Evolutionary conservation across 2,329 filamentous ascomycete genomes (phyloP), one percentile per base, ranked within the genome.

Genomic region (Cordyceps pruinosa): DNA sequence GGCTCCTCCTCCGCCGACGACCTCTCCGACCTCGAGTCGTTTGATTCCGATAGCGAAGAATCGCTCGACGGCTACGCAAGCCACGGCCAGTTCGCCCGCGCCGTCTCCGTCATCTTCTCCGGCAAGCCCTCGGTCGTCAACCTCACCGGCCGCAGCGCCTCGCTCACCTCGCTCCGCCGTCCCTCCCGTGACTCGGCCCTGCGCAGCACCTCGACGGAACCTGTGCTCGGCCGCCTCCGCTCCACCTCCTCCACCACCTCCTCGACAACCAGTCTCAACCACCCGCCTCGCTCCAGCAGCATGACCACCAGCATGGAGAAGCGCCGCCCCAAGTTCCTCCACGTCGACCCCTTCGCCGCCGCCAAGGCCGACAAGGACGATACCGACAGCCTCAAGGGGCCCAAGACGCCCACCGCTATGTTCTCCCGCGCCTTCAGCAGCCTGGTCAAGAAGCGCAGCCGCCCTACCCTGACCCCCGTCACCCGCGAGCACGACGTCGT

Each of bases 101-200:
- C 79, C 2, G 80, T 86, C 13, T 82, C 81, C 0, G 81, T 86
- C 39, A 73, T 84, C 57, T 83, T 79, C 59, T 74, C 79, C 3
- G 82, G 82, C 58, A 84, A 82, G 70, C 83, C 83, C 5, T 79
- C 75, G 46, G 75, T 86, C 13, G 74, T 84, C 58, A 72, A 84
- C 61, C 70, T 84, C 17, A 69, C 72, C 32, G 70, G 73, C 53
- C 70, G 76, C 59, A 77, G 77, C n/a, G 62, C 69, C 9, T 75
- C 78, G 5, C 73, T 75, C 10, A 72, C 68, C 59, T 73, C 72
- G 10, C 58, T 56, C 4, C 60, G 58, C 46, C 60, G 58, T 46
- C 61, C 56, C 23, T 63, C 56, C 58, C 57, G 63, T 42, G 62
- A 61, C 15, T 59, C 65, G 57, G 59, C 62, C 50, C 63, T 71